Evolutionary conservation across 805 yeast genomes (phyloP).

Genomic region (Lipomyces mesembrius): DNA sequence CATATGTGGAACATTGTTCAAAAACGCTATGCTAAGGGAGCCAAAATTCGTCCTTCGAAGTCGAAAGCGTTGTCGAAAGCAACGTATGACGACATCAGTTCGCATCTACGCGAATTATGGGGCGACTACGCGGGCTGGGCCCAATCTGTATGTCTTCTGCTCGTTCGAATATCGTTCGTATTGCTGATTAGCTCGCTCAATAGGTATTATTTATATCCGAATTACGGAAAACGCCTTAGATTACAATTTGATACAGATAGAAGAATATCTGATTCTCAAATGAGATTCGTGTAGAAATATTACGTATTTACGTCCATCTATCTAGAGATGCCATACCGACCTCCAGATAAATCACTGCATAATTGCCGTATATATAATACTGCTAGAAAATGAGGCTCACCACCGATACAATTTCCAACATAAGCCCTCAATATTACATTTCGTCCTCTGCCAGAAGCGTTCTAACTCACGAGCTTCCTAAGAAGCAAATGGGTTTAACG

Average conservation of each 20-base stretch:
- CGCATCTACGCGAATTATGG: conserved; percentile 69
- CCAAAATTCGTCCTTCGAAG: conserved; percentile 44
- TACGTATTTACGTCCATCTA: conserved; percentile 3
- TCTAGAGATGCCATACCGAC: background rate
- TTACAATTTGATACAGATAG: background rate
- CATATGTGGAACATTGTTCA: conserved; percentile 85
- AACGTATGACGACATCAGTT: conserved; percentile 61
- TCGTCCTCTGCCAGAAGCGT: background rate
- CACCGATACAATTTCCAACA: background rate
- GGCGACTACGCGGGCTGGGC: conserved; percentile 99
- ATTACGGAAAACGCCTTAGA: conserved; percentile 7
- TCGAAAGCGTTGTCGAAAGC: conserved; percentile 55
- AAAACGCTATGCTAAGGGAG: conserved; percentile 19
- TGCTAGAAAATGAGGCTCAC: background rate
- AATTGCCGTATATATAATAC: conserved; percentile 2
- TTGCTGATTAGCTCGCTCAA: background rate
- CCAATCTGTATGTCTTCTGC: conserved; percentile 63
- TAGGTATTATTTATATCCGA: conserved; percentile 30
- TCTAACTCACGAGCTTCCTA: conserved; percentile 5
- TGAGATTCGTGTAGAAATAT: conserved; percentile 1
- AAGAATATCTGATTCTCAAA: background rate
- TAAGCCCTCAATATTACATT: background rate
- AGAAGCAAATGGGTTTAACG: conserved; percentile 76
- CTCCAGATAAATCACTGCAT: background rate
- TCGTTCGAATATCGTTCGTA: background rate